Evolutionary conservation across 1,139 yeast genomes (phyloP).

Genomic region (Nakaseomyces delphensis): DNA sequence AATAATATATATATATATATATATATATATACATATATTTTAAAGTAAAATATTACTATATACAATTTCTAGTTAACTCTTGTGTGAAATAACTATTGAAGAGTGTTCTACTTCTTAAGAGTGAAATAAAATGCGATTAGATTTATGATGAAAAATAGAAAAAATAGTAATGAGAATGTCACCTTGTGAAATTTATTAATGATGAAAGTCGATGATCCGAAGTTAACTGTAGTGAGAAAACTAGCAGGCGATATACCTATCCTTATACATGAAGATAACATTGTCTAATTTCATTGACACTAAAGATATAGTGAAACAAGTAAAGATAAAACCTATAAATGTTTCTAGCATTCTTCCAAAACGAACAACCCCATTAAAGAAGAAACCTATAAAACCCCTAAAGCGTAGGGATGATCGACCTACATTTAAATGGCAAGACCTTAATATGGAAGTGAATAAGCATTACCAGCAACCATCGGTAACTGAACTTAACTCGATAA

Average conservation of each 20-base stretch:
- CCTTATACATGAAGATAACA: background rate
- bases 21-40: no score
- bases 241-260: no score
- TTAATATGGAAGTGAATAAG: constrained; percentile 14
- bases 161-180: background rate
- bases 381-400: background rate
- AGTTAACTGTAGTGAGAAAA: no score
- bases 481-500: constrained; percentile 29
- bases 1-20: no score
- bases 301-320: background rate
- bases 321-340: background rate
- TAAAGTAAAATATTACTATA: no score
- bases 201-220: no score
- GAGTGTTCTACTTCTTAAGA: no score
- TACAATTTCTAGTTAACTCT: no score
- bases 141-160: no score
- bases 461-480: constrained; percentile 34
- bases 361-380: background rate
- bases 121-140: no score
- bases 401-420: background rate
- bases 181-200: background rate
- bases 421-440: background rate
- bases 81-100: no score
- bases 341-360: background rate
- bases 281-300: background rate